Base-by-base conservation (phyloP, 1,284 basidiomycete genomes). In the Tremellales sp. region DNA sequence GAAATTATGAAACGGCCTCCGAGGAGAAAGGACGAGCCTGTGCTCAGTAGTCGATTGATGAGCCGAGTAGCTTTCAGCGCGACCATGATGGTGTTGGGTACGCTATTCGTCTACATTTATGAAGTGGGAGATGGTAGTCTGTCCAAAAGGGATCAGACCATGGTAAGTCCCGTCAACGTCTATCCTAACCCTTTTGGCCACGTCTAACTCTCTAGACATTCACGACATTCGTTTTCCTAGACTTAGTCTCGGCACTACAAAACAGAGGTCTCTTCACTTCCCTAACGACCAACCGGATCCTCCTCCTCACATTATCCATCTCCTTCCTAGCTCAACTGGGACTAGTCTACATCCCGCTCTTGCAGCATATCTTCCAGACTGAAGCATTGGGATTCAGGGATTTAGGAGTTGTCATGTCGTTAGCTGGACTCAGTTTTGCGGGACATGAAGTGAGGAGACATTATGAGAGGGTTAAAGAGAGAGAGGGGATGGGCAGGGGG, bases 301-400 rank as follows among this genome's bases (percentile, higher is more conserved):
- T 97, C 49, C 76, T 93, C 51, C 78, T 84, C 51, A 96, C 94
- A 0, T 86, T 96, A 40, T 85, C 84, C 4, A 79, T 87, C 44
- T 93, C 90, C 10, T 84, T 90, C 64, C 31, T 91, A 46, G 84
- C 84, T 31, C 88, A 94, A 73, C 80, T 97, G 22, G 81, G 80
- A 21, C 79, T 97, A 57, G 82, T 98, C 52, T 98, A 97, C 70
- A 79, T 97, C 40, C 87, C 92, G 0, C 79, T 89, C 53, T 82
- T 97, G 78, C 94, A 97, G 72, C 79, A 81, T 43, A 79, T 98
- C 40, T 98, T 97, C 80, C 91, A 97, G 75, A 98, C 94, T 10
- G 86, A 86, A 56, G 83, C 86, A 6, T 77, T 98, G 13, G 76
- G 78, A 25, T 46, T 77, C 17, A 72, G 78, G 40, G 94, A 98